phyloP scores from a whole-genome alignment of 257 asterid genomes.

The Lavandula angustifolia region DNA sequence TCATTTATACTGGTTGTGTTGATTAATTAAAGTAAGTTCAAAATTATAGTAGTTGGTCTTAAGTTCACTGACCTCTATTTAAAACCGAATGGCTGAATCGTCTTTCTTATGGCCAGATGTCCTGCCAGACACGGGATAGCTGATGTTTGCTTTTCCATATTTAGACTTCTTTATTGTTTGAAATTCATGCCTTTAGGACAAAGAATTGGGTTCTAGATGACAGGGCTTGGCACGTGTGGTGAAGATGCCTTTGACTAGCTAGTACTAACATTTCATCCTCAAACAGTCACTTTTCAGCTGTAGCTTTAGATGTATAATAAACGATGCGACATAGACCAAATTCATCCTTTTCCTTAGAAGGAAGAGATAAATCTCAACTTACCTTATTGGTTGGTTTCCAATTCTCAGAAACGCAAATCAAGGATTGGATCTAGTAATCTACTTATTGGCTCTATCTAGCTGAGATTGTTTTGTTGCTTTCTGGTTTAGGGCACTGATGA shows the following conservation, averaged over 20 bases:
- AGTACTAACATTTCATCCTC: conserved; percentile 19
- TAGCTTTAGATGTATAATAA: conserved; percentile 22
- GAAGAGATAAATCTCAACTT: neutral
- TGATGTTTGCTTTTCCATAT: conserved; percentile 13
- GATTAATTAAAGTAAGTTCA: neutral
- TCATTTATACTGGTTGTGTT: conserved; percentile 12
- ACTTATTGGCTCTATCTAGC: conserved; percentile 21
- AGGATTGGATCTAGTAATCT: conserved; percentile 4
- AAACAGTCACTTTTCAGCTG: neutral
- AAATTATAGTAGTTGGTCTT: conserved; percentile 22
- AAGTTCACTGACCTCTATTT: conserved; percentile 18
- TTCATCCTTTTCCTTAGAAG: neutral
- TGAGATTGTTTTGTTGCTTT: neutral
- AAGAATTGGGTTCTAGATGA: conserved; percentile 10
- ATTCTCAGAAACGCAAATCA: neutral
- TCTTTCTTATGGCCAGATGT: conserved; percentile 12
- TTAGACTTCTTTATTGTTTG: conserved; percentile 9
- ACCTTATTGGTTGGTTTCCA: neutral
- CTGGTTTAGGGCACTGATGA: conserved; percentile 3
- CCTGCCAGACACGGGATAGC: conserved; percentile 7
- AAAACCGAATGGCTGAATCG: neutral
- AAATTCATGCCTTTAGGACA: conserved; percentile 9
- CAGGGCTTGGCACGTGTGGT: conserved; percentile 14
- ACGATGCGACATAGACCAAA: conserved; percentile 7
- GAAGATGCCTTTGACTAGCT: conserved; percentile 26